Evolutionary conservation across 2,329 filamentous ascomycete genomes (phyloP), one percentile per base, ranked within the genome.

Genomic region (Penicillium glabrum): DNA sequence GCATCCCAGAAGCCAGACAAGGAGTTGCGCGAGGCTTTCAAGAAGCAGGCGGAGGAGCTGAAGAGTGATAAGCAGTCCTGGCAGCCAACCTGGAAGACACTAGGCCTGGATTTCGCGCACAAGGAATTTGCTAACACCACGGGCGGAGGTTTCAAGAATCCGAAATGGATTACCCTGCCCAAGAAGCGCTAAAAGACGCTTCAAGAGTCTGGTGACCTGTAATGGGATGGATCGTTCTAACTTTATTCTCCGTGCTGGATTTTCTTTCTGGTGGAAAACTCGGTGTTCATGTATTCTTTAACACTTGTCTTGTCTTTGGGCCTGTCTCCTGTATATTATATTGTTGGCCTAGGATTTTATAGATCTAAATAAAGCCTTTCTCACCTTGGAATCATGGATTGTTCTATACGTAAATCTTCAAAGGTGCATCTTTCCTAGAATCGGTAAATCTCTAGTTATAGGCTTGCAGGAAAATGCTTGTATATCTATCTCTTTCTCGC

Each of bases 41-140:
- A 79, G 59, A 74, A 82, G 70, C 83, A 89, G 75, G 90, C 89
- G 19, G 80, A 83, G 76, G 78, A 81, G 66, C 69, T 92, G 66
- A 72, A 90, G 61, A 75, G 79, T 49, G 85, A 86, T 21, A 80
- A 84, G 72, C 78, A 82, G 66, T 79, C 78, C 61, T 92, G 90
- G 89, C 78, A 72, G 57, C 77, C 78, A 33, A 79, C 78, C 19
- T 80, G 78, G 78, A 70, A 77, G 68, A 69, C 70, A 21, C 54
- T 80, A 56, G 75, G 75, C 16, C 54, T 77, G 54, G 73, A 71
- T 57, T 74, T 73, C 60, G 68, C 55, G 51, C 62, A 51, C 46
- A 66, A 54, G 57, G 58, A 33, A 51, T 60, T 49, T 53, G 56
- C 41, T 56, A 66, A 53, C 27, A 21, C 16, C 23, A 21, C 24